phyloP scores from a whole-genome alignment of 805 yeast species.

The Teunomyces aglyptinius region DNA sequence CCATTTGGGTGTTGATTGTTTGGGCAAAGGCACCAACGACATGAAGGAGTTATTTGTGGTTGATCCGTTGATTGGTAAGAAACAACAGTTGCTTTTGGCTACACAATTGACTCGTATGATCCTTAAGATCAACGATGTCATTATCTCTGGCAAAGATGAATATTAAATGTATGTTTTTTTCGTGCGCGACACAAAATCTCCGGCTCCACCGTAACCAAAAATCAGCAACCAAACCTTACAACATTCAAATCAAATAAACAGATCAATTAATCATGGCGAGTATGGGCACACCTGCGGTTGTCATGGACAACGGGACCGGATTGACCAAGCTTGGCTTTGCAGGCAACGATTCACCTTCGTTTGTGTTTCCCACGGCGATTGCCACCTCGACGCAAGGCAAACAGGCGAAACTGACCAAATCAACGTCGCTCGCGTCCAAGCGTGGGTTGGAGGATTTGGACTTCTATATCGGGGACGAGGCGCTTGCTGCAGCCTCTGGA shows the following conservation, averaged over 20 bases:
- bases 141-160: constrained; percentile 82
- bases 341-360: constrained; percentile 97
- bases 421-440: constrained; percentile 58
- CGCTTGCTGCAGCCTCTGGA: constrained; percentile 85
- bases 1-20: constrained; percentile 87
- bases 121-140: constrained; percentile 93
- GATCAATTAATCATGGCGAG: constrained; percentile 45
- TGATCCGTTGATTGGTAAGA: constrained; percentile 96
- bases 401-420: constrained; percentile 27
- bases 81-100: constrained; percentile 91
- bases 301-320: constrained; percentile 99
- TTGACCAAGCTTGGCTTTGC: constrained; percentile 97
- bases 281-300: constrained; percentile 86
- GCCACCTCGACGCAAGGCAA: constrained; percentile 63
- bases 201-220: not conserved
- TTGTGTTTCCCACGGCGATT: constrained; percentile 96
- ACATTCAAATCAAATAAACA: not conserved
- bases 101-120: constrained; percentile 98
- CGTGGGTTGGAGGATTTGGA: constrained; percentile 93
- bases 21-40: constrained; percentile 83
- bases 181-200: constrained; percentile 4
- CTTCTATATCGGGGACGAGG: constrained; percentile 95
- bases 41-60: constrained; percentile 94
- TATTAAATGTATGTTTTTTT: constrained; percentile 32
- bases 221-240: not conserved